A percentile compares a stretch with the other conserved stretches of the same genome.
These are phyloP conservation scores for Brassica incana DNA, from an alignment of 345 rosid species.

Conservation along the genomic window DNA sequence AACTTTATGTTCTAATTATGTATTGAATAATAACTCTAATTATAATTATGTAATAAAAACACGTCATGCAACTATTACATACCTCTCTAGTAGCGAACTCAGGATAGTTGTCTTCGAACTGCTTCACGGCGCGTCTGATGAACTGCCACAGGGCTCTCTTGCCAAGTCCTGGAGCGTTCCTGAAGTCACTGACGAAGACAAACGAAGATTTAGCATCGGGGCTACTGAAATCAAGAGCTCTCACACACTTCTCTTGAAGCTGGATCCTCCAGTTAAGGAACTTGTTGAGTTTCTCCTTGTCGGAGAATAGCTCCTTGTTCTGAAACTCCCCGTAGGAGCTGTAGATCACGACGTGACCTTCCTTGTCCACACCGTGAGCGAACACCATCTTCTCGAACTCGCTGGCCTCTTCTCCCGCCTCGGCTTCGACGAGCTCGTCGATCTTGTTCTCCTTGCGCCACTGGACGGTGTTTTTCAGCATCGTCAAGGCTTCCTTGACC, in stretches of 20 bases:
- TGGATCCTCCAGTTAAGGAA: conserved; percentile 88
- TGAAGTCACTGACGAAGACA: conserved; percentile 75
- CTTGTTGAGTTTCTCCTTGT: conserved; percentile 64
- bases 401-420: conserved; percentile 50
- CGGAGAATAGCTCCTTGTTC: conserved; percentile 69
- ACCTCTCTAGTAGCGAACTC: conserved; percentile 72
- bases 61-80: background rate
- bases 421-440: conserved; percentile 61
- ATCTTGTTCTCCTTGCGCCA: conserved; percentile 80
- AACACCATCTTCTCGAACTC: conserved; percentile 78
- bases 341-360: conserved; percentile 86
- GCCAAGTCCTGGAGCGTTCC: conserved; percentile 70
- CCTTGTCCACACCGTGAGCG: conserved; percentile 70
- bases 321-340: conserved; percentile 80
- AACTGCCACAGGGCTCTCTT: conserved; percentile 67
- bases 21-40: background rate
- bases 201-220: conserved; percentile 62
- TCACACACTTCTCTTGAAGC: conserved; percentile 72
- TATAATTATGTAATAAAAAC: background rate
- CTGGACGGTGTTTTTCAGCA: conserved; percentile 68
- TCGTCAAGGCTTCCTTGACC: conserved; percentile 68
- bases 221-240: conserved; percentile 65
- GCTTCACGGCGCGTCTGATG: conserved; percentile 62
- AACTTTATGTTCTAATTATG: background rate
- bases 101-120: conserved; percentile 71